Conservation (phyloP, 2,329 filamentous ascomycete species). For the Cytospora chrysosperma region DNA sequence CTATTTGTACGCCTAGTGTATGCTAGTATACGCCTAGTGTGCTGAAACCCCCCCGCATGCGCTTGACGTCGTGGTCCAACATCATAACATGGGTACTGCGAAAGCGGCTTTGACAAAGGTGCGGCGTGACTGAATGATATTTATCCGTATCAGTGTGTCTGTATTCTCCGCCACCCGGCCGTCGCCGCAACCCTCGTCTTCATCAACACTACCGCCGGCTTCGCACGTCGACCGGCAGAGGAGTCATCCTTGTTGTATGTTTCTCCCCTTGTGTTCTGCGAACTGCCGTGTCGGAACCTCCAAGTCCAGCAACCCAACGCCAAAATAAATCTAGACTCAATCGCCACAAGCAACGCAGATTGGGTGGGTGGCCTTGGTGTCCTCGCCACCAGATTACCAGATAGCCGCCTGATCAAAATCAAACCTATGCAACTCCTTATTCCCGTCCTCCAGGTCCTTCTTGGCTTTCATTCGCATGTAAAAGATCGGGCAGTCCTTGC, state of each 20-base stretch:
- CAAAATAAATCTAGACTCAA: neutral
- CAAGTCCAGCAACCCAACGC: neutral
- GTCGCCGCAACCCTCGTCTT: neutral
- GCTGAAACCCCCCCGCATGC: neutral
- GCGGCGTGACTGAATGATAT: neutral
- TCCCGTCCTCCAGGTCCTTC: slow-evolving; percentile 95
- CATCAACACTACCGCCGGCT: neutral
- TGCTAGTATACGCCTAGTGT: neutral
- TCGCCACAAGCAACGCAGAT: neutral
- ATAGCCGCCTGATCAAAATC: slow-evolving; percentile 77
- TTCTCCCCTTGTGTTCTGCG: neutral
- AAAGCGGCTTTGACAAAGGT: slow-evolving; percentile 12
- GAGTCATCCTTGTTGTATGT: neutral
- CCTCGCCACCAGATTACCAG: slow-evolving; percentile 40
- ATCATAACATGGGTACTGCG: slow-evolving; percentile 9
- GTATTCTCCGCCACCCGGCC: neutral
- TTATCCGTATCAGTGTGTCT: slow-evolving; percentile 3
- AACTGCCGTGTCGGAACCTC: neutral
- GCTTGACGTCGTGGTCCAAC: neutral
- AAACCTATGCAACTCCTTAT: slow-evolving; percentile 86
- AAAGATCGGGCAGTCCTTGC: slow-evolving; percentile 96
- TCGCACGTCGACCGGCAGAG: neutral
- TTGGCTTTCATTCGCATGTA: slow-evolving; percentile 99
- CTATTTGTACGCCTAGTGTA: too few relatives aligned
- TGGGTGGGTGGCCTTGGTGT: neutral